Conservation (phyloP, 1,139 yeast species). For the Suhomyces atakaporum region DNA sequence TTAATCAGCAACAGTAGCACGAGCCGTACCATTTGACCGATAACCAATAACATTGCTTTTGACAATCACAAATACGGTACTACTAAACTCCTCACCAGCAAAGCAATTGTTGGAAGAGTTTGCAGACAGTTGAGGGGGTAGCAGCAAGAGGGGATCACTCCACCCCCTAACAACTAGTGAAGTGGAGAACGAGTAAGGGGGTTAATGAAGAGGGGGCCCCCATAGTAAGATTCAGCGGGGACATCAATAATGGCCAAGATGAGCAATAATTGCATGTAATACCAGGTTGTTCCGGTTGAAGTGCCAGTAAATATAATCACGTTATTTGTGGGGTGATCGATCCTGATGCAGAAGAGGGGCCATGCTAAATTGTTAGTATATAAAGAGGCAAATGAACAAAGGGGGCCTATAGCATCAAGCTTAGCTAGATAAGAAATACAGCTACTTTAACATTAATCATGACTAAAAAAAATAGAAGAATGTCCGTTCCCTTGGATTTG, state of each 20-base stretch:
- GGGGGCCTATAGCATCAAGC: not conserved
- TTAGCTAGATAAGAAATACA: not conserved
- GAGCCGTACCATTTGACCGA: not conserved
- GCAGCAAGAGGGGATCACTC: not conserved
- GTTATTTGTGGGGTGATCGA: constrained; percentile 10
- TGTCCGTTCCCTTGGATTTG: constrained; percentile 34
- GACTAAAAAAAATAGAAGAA: constrained; percentile 24
- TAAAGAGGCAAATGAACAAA: not conserved
- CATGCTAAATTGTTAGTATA: not conserved
- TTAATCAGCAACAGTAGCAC: not conserved
- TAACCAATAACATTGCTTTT: not conserved
- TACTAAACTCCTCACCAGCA: no score
- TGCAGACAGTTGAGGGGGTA: not conserved
- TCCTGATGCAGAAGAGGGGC: not conserved
- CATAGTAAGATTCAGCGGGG: not conserved
- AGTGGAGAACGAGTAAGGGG: constrained; percentile 7
- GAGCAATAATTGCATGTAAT: not conserved
- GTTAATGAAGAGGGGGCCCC: constrained; percentile 3
- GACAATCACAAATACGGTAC: not conserved
- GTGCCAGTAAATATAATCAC: constrained; percentile 3
- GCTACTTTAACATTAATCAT: constrained; percentile 1
- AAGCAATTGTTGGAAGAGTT: no score
- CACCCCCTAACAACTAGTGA: constrained; percentile 4
- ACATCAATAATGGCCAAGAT: not conserved
- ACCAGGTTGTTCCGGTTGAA: not conserved